Percentiles rank a stretch among this genome's conserved stretches.
Evolutionary conservation across 73 alveolate genomes (phyloP).

Genomic region (Paramecium caudatum): DNA sequence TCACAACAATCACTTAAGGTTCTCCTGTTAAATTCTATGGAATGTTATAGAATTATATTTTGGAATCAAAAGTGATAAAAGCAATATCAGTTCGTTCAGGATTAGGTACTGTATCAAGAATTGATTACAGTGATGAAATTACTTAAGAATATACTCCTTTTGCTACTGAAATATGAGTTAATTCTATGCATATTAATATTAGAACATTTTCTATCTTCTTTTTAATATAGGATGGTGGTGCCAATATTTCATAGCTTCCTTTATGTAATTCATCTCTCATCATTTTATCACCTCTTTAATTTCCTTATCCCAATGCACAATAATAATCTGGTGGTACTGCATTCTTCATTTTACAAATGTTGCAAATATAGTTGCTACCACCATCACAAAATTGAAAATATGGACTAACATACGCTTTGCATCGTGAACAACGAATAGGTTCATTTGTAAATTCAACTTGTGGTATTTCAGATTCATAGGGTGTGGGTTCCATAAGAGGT

Average conservation of each 20-base stretch:
- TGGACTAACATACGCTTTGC: slow-evolving; percentile 88
- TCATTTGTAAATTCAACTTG: slow-evolving; percentile 50
- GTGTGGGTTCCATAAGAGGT: slow-evolving; percentile 69
- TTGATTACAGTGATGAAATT: slow-evolving; percentile 74
- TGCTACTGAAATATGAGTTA: slow-evolving; percentile 76
- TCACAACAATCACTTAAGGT: slow-evolving; percentile 76
- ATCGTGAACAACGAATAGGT: slow-evolving; percentile 84
- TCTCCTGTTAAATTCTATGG: slow-evolving; percentile 79
- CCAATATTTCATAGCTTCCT: slow-evolving; percentile 87
- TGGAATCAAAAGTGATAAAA: slow-evolving; percentile 81
- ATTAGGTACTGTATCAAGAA: slow-evolving; percentile 82
- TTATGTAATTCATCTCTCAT: slow-evolving; percentile 81
- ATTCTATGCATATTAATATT: slow-evolving; percentile 82
- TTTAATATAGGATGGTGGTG: slow-evolving; percentile 79
- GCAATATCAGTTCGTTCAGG: slow-evolving; percentile 83
- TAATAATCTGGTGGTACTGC: slow-evolving; percentile 81
- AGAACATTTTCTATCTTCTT: slow-evolving; percentile 67
- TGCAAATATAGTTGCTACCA: slow-evolving; percentile 82
- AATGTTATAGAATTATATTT: slow-evolving; percentile 80
- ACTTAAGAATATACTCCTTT: slow-evolving; percentile 77
- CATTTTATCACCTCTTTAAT: slow-evolving; percentile 81
- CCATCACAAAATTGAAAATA: slow-evolving; percentile 75
- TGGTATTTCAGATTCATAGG: slow-evolving; percentile 59
- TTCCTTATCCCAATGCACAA: slow-evolving; percentile 61
- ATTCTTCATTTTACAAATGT: slow-evolving; percentile 80